Base-by-base conservation (phyloP, 768 basidiomycete species). In the Rhizopogon vulgaris region DNA sequence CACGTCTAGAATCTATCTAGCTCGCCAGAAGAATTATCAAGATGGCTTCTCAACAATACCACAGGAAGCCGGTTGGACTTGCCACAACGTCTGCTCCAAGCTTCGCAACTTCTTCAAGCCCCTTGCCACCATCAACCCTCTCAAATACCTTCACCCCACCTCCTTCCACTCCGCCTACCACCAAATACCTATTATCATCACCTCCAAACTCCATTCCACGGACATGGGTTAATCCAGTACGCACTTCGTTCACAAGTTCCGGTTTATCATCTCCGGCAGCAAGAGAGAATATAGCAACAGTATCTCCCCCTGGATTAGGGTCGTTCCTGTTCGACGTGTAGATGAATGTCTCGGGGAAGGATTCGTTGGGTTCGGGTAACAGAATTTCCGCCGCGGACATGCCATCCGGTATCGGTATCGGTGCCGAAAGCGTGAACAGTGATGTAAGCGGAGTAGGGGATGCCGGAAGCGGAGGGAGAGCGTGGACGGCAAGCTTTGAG, bases 311-410 rank as follows among this genome's bases (percentile, higher is more conserved):
- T 0, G 80, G 71, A 18, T 79, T 76, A 4, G 83, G 83, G 59
- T 88, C 82, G 58, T 89, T 84, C 30, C 90, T 76, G 66, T 90
- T 92, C 3, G 88, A 85, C 10, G 80, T 69, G 61, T 89, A 91
- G 14, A 90, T 69, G 64, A 84, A 84, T 2, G 79, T 73, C 0
- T 68, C 71, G 0, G 82, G 72, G 69, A 75, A 85, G 3, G 74
- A 61, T 6, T 68, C 38, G 54, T 81, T 82, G 11, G 81, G 71
- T 6, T 69, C 60, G 0, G 85, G 80, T 52, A 87, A 70, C 50
- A 87, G 72, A 55, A 90, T 77, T 59, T 89, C 90, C 0, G 86
- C 83, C 3, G 83, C 85, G 46, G 78, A 72, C 82, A 84, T 83
- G 38, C 64, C 63, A 49, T 71, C 71, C 1, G 76, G 75, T 10